Conservation (phyloP, 345 rosid species). For the Salix dunnii region DNA sequence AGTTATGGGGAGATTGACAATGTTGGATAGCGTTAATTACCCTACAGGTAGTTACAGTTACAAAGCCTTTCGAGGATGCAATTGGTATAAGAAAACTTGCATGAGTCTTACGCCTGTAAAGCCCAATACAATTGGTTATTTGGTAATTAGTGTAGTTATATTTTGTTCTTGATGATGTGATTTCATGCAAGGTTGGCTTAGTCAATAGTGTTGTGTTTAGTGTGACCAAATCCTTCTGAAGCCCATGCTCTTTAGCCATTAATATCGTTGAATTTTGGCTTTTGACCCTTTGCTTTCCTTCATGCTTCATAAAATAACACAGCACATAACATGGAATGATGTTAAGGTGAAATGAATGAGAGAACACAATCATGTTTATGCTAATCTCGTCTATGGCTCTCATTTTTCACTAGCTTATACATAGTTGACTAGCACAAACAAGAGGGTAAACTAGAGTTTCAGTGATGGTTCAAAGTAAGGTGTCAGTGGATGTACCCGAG, state of each 20-base stretch:
- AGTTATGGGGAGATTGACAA: not conserved
- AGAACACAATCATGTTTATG: not conserved
- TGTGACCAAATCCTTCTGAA: not conserved
- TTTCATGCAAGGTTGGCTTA: not conserved
- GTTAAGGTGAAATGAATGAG: not conserved
- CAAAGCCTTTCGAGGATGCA: slow-evolving; percentile 1
- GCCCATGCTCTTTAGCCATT: not conserved
- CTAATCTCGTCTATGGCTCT: not conserved
- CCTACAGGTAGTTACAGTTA: not conserved
- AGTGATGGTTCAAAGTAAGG: not conserved
- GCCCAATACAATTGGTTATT: not conserved
- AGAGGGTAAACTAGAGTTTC: not conserved
- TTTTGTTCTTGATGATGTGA: not conserved
- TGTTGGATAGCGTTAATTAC: not conserved
- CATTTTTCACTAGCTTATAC: not conserved
- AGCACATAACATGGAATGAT: not conserved
- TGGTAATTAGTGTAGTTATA: not conserved
- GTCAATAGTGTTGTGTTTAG: not conserved
- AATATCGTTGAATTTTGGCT: not conserved
- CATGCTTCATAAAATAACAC: not conserved
- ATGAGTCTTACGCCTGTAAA: not conserved
- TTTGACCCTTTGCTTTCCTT: not conserved
- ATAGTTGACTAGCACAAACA: not conserved
- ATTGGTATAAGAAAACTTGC: not conserved
- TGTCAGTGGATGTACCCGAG: not conserved